Evolutionary conservation across 208 protist species (phyloP), one percentile per base, ranked within the genome.

Genomic region (Wallacemonas sp.): DNA sequence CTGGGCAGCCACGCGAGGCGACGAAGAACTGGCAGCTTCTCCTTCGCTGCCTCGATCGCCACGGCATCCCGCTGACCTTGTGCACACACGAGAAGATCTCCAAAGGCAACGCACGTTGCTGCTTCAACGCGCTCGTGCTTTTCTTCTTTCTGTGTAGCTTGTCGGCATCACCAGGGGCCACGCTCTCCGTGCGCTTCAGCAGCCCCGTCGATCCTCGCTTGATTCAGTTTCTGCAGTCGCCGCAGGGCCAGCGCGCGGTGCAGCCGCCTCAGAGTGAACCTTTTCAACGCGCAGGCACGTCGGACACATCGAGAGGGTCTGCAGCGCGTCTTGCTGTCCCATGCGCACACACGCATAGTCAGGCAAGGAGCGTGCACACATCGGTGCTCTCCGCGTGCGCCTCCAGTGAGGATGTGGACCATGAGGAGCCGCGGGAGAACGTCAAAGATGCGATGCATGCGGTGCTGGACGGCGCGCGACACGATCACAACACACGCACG

Each of bases 81-180:
- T 80, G 72, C 47, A 70, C 80, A 24, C 64, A 63, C 19, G 56
- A 77, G 27, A 75, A 75, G 14, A 55, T 94, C 9, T 63, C 75
- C 9, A 70, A 71, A 27, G 84, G 77, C 12, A 62, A 79, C 53
- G 76, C 76, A 17, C 68, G 77, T 1, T 65, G 79, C 56, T 90
- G 83, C 70, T 90, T 84, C 63, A 88, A 90, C 68, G 62, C 79
- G 21, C 61, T 94, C 24, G 81, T 91, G 12, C 64, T 88, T 31
- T 89, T 86, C 44, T 94, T 88, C 61, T 94, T 94, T 31, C 51
- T 94, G 28, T 21, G 54, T 17, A 58, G 63, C 19, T 63, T 94
- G 5, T 14, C 45, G 15, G 34, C 51, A 0, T 31, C 65, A 0
- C 22, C 60, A 1, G 66, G 75, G 42, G 59, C 77, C 19, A 68